Evolutionary conservation across 768 basidiomycete species (phyloP).

Genomic region (Clavulina sp.): DNA sequence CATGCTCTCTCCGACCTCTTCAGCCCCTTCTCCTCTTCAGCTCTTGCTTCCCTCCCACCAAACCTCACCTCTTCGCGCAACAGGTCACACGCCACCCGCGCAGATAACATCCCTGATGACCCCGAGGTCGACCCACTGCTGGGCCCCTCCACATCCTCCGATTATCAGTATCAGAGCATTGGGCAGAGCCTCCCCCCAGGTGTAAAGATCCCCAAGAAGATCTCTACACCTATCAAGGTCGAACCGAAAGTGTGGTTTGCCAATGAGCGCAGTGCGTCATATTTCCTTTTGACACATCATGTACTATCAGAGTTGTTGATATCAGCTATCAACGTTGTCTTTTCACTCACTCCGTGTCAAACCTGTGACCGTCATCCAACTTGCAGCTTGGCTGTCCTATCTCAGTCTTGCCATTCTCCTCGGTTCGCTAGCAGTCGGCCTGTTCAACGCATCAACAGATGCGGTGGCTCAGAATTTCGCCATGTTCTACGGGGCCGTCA

Average conservation of each 20-base stretch:
- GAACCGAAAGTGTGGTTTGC: conserved; percentile 97
- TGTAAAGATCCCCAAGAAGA: conserved; percentile 66
- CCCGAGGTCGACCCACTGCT: conserved; percentile 32
- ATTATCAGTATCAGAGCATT: background rate
- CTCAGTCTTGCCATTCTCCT: conserved; percentile 71
- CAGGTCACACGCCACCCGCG: conserved; percentile 47
- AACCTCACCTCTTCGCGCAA: conserved; percentile 21
- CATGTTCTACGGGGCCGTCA: conserved; percentile 65
- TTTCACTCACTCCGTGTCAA: background rate
- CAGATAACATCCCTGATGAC: conserved; percentile 56
- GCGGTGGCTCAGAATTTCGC: conserved; percentile 59
- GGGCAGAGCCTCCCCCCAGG: conserved; percentile 29
- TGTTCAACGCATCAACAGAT: conserved; percentile 75
- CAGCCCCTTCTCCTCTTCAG: conserved; percentile 52
- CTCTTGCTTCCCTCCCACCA: conserved; percentile 33
- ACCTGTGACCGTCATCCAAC: background rate
- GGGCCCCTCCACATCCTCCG: background rate
- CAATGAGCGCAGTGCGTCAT: conserved; percentile 66
- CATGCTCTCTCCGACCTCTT: conserved; percentile 39
- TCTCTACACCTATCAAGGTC: conserved; percentile 64
- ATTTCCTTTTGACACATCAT: background rate
- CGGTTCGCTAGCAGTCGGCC: conserved; percentile 65
- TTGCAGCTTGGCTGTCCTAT: conserved; percentile 80
- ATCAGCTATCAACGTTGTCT: background rate
- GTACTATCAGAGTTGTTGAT: background rate